Conservation (phyloP, 2,329 filamentous ascomycete species). For the Aspergillus tanneri region DNA sequence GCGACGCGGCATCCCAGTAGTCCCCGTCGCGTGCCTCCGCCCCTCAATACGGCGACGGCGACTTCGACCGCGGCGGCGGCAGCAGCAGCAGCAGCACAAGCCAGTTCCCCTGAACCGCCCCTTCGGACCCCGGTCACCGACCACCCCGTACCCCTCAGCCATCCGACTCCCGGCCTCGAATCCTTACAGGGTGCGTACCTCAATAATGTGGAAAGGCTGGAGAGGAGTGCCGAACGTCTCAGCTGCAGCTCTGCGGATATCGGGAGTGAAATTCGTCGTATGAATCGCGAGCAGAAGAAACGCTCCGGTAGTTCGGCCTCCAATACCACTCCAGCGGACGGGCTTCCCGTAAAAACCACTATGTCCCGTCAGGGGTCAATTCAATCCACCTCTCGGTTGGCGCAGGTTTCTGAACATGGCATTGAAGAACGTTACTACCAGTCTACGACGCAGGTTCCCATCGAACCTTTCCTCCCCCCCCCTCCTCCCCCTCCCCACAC, state of each 20-base stretch:
- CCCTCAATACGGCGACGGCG: constrained; percentile 21
- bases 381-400: constrained; percentile 40
- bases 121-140: constrained; percentile 43
- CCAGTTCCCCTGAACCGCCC: constrained; percentile 31
- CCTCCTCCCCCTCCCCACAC: constrained; percentile 6
- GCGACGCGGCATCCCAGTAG: constrained; percentile 23
- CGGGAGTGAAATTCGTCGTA: constrained; percentile 45
- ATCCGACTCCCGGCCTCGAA: constrained; percentile 52
- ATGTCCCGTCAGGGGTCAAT: constrained; percentile 44
- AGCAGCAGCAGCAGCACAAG: constrained; percentile 7
- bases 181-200: constrained; percentile 52
- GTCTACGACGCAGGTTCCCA: constrained; percentile 12
- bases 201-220: constrained; percentile 51
- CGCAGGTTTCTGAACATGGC: constrained; percentile 42
- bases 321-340: constrained; percentile 45
- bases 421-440: constrained; percentile 29
- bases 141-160: constrained; percentile 44
- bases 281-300: constrained; percentile 47
- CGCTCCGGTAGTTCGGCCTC: constrained; percentile 44
- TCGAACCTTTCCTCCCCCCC: constrained; percentile 21
- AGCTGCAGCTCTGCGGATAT: constrained; percentile 49
- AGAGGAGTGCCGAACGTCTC: constrained; percentile 49
- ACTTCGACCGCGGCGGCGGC: neutral
- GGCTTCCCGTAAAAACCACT: constrained; percentile 37
- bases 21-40: constrained; percentile 28